phyloP scores from a whole-genome alignment of 2,329 filamentous ascomycete species.

The Fonsecaea pedrosoi region DNA sequence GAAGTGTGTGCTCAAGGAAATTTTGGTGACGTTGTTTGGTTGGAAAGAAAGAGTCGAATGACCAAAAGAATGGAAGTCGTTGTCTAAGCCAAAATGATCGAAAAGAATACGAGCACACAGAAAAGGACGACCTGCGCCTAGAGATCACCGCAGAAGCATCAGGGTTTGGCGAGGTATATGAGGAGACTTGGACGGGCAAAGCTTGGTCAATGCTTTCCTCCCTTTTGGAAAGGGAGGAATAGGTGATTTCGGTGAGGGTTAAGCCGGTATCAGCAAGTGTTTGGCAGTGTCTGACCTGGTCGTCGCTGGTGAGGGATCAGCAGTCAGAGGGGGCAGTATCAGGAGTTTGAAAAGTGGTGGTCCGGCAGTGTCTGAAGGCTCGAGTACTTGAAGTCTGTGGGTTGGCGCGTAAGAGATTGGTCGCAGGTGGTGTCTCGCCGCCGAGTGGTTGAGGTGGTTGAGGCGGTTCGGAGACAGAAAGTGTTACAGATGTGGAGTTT shows the following conservation, averaged over 20 bases:
- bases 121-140: slow-evolving; percentile 33
- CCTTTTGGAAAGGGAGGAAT: slow-evolving; percentile 23
- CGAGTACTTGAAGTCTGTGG: slow-evolving; percentile 26
- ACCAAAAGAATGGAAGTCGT: slow-evolving; percentile 29
- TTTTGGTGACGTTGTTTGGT: slow-evolving; percentile 10
- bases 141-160: slow-evolving; percentile 29
- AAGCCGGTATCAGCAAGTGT: slow-evolving; percentile 26
- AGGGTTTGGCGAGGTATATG: slow-evolving; percentile 32
- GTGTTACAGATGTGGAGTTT: slow-evolving; percentile 35
- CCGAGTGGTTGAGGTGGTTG: slow-evolving; percentile 25
- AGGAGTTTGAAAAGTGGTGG: slow-evolving; percentile 23
- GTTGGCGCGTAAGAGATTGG: slow-evolving; percentile 38
- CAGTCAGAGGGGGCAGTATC: slow-evolving; percentile 28
- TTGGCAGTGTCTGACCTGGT: slow-evolving; percentile 15
- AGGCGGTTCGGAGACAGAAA: slow-evolving; percentile 35
- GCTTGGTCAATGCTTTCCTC: slow-evolving; percentile 15
- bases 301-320: slow-evolving; percentile 26
- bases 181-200: slow-evolving; percentile 22
- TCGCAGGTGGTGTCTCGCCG: slow-evolving; percentile 33
- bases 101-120: slow-evolving; percentile 25
- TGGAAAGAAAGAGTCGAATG: slow-evolving; percentile 14
- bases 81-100: slow-evolving; percentile 23
- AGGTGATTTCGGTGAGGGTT: slow-evolving; percentile 34
- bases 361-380: slow-evolving; percentile 32
- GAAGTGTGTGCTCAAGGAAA: slow-evolving; percentile 9